Base-by-base conservation (phyloP, 2,329 filamentous ascomycete species). In the Sarocladium strictum region DNA sequence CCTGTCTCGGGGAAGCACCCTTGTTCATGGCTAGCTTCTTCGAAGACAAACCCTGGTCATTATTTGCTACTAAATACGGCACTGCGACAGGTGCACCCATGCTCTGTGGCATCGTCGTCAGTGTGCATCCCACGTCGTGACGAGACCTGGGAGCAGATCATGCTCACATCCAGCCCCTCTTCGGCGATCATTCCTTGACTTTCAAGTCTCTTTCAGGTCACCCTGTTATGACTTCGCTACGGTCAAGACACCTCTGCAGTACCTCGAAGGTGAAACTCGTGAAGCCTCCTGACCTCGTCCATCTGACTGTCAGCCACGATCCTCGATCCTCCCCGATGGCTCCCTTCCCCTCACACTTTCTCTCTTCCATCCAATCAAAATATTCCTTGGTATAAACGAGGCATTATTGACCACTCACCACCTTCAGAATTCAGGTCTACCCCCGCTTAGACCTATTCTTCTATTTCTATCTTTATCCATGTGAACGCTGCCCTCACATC, bases 391-490 rank as follows among this genome's bases (percentile, higher is more conserved):
- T 33, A 21, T 17, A 26, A 23, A 19, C 17, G 27, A 10, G 47
- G 47, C 17, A 51, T 33, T 51, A 51, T 51, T 51, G 47, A 51
- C 47, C 47, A 51, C 19, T 51, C 47, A 51, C 6, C 47, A 23
- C 17, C 17, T 14, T 23, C 10, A 51, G 26, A 51, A 51, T 33
- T 27, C 27, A 51, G n/a, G 11, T 3, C 17, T 35, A 15, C 4
- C 47, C 29, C 47, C 26, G 47, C 47, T 23, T 21, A 14, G 17
- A 14, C 40, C 19, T 24, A 23, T 21, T 14, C 24, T 43, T 27
- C 23, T 17, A 11, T 47, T 51, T 51, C 47, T 51, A 35, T 21
- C 43, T 51, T 27, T 32, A 19, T 11, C 26, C 23, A 49, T 49
- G 27, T 24, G 43, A 10, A 45, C 41, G 23, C 10, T 6, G 7